Evolutionary conservation across 1,284 basidiomycete species (phyloP).

Genomic region (Heterobasidion annosum): DNA sequence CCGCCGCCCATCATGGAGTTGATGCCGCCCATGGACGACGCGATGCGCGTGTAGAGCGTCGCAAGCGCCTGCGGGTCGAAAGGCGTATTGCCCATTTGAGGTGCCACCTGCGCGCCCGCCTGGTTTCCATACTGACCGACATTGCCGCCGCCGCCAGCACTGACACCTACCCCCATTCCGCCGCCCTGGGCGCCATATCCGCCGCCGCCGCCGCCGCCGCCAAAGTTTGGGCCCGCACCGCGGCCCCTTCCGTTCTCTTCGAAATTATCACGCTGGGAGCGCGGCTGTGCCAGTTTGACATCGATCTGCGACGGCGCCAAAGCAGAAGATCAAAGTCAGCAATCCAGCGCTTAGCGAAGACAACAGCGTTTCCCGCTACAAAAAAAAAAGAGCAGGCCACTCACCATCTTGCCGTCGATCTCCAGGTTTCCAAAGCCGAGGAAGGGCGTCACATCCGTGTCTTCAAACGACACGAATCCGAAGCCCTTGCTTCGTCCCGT

Average conservation of each 20-base stretch:
- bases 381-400: conserved; percentile 17
- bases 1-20: conserved; percentile 26
- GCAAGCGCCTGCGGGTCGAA: conserved; percentile 80
- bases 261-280: conserved; percentile 64
- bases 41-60: conserved; percentile 76
- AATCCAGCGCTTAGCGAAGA: not conserved
- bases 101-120: conserved; percentile 7
- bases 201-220: conserved; percentile 21
- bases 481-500: conserved; percentile 95
- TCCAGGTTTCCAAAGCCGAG: conserved; percentile 81
- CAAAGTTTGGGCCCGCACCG: conserved; percentile 19
- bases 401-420: conserved; percentile 86
- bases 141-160: not conserved
- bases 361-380: not conserved
- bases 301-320: conserved; percentile 61
- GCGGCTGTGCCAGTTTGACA: conserved; percentile 88
- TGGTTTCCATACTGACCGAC: conserved; percentile 16
- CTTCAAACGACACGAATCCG: conserved; percentile 95
- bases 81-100: conserved; percentile 36
- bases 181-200: conserved; percentile 7
- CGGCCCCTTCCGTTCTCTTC: conserved; percentile 12
- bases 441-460: conserved; percentile 78
- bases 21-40: conserved; percentile 57
- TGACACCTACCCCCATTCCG: not conserved
- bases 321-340: not conserved